Evolutionary conservation across 108 stramenopile genomes (phyloP), one percentile per base, ranked within the genome.

Genomic region (Cyclotella distinguenda): DNA sequence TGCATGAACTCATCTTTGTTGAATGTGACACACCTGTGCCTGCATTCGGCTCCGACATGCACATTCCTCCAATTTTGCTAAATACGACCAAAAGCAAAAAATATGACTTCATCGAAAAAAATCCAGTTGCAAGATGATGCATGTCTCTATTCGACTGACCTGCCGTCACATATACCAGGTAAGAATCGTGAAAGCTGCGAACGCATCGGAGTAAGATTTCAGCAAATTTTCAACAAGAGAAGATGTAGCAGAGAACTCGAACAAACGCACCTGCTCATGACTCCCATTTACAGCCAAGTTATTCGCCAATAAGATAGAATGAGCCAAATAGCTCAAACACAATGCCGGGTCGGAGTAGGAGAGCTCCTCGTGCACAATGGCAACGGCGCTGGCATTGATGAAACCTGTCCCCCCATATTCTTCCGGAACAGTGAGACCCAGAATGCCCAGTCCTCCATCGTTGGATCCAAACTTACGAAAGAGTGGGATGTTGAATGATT

Each of bases 1-100:
- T n/a, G n/a, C n/a, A n/a, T n/a, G n/a, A n/a, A n/a, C n/a, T n/a
- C n/a, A n/a, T n/a, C n/a, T n/a, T n/a, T n/a, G n/a, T n/a, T n/a
- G n/a, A n/a, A n/a, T n/a, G n/a, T n/a, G n/a, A n/a, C n/a, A n/a
- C n/a, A n/a, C n/a, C n/a, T 0, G 99, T 99, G 19, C 98, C 98
- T 31, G 95, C 91, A 34, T 86, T 85, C 8, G 99, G 97, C 80
- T 99, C 99, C 58, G 87, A 89, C 99, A 99, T 99, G 57, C 96
- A 88, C 99, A 99, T 98, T 33, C 97, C 99, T 31, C 97, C 91
- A 63, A 99, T 94, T 19, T 69, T 73, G 33, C 48, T 61, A 30
- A 23, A 9, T 15, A 34, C 11, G 18, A 33, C 3, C 1, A 31
- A 53, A 28, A 7, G 1, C 1, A 31, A 33, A 31, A 31, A 31